Base-by-base conservation (phyloP, 176 grass and related monocot genomes). In the Musa beccarii region DNA sequence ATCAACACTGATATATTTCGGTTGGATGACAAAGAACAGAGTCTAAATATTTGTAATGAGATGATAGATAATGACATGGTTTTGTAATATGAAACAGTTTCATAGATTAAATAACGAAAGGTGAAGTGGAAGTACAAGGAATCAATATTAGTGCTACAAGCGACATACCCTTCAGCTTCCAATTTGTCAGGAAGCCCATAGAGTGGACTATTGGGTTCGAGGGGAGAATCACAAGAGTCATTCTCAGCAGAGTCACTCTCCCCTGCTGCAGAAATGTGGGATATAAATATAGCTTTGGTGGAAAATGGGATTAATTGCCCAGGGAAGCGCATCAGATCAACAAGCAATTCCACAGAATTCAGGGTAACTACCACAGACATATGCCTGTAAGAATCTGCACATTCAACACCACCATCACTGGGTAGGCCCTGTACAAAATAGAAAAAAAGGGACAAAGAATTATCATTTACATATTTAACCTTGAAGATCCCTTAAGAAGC, bases 241-340 rank as follows among this genome's bases (percentile, higher is more conserved):
- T 99, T 94, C 76, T 99, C 96, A 76, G 91, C 96, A 75, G 96
- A 99, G 73, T 99, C 96, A 12, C 88, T 99, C 75, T 99, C 96
- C 62, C 95, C 96, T 65, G 91, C 89, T 52, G 89, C 86, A 78
- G 96, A 91, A 52, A 95, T 94, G 75, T 99, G 96, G 0, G 91
- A 99, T 78, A 91, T 88, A 85, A 99, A 92, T 68, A 99, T 94
- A 80, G 96, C 91, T 79, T 94, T 99, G 43, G 88, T 81, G 76
- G 91, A 94, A 82, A 99, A 99, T 1, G 96, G 96, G 69, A 99
- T 94, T 75, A 99, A 80, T 55, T 99, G 96, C 53, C 96, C 96
- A 56, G 96, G 96, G 81, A 92, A 99, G 70, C 96, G 80, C 96
- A 99, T 99, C 63, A 99, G 87, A 88, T 99, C 96, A 80, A 99